Evolutionary conservation across 192 early-diverging fungal species (phyloP).

Genomic region (Mortierella hygrophila): DNA sequence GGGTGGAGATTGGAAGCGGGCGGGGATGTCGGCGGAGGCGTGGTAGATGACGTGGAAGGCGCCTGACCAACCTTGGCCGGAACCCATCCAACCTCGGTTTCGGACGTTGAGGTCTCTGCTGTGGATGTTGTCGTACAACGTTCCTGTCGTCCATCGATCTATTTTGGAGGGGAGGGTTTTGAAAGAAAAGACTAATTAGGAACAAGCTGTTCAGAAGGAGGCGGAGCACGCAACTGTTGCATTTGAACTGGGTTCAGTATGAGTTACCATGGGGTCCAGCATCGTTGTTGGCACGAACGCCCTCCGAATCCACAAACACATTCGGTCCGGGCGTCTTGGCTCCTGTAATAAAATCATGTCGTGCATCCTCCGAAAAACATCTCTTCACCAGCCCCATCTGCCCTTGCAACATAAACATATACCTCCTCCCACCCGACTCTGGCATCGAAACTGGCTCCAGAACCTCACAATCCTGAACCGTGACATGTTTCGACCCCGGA

Average conservation of each 20-base stretch:
- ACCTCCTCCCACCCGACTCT: slow-evolving; percentile 23
- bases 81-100: slow-evolving; percentile 42
- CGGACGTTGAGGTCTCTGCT: slow-evolving; percentile 29
- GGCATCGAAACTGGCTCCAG: slow-evolving; percentile 21
- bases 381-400: slow-evolving; percentile 48
- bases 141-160: slow-evolving; percentile 45
- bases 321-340: slow-evolving; percentile 33
- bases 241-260: not conserved
- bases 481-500: slow-evolving; percentile 33
- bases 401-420: slow-evolving; percentile 48
- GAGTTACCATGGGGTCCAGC: slow-evolving; percentile 40
- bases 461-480: slow-evolving; percentile 34
- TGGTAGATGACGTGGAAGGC: slow-evolving; percentile 38
- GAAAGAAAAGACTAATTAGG: too few relatives aligned
- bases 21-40: not conserved
- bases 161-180: not conserved
- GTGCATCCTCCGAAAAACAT: slow-evolving; percentile 26
- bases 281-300: slow-evolving; percentile 43
- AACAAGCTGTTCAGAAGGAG: too few relatives aligned
- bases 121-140: slow-evolving; percentile 39
- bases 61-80: slow-evolving; percentile 51
- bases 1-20: slow-evolving; percentile 40
- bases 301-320: slow-evolving; percentile 50
- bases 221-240: too few relatives aligned
- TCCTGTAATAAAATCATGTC: slow-evolving; percentile 47